Base-by-base conservation (phyloP, 768 basidiomycete genomes). In the Tylopilus plumbeoviolaceoides region DNA sequence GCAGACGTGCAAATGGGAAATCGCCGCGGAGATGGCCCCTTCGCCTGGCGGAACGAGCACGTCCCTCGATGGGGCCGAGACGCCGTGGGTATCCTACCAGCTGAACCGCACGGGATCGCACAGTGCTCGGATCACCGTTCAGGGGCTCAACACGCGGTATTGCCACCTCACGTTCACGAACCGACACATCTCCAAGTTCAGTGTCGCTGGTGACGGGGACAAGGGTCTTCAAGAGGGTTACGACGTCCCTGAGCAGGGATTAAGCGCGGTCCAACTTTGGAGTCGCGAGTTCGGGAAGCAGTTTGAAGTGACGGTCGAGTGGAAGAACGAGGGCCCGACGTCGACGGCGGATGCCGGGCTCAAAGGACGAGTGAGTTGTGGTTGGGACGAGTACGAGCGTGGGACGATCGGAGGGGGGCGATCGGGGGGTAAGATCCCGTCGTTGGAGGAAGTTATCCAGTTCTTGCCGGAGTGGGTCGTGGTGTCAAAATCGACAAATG, bases 391-490 rank as follows among this genome's bases (percentile, higher is more conserved):
- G 61, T 82, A 83, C 58, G 78, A 80, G 66, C 79, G 79, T 59
- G 82, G 64, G 40, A 78, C 74, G 56, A 64, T 80, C 12, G 82
- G 80, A 39, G 71, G 75, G 55, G 73, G 74, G 17, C 17, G 55
- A 15, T 58, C 59, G 41, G 63, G 63, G 18, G 75, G 68, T 28
- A 78, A 73, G 69, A 86, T 89, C 18, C 87, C 87, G 5, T 86
- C 87, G 3, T 72, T 80, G 43, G 85, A 89, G 63, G 87, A 90
- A 62, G 76, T 80, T 25, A 62, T 87, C 7, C 62, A 66, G 7
- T 86, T 84, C 64, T 64, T 88, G 53, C 88, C 88, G 18, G 70
- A 76, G 43, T 90, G 88, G 87, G 82, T 78, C 10, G 73, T 74
- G n/a, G 78, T 79, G 43, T 78, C 79, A 6, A 87, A 86, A 70